Evolutionary conservation across 768 basidiomycete species (phyloP).

Genomic region (Cystobasidiopsis lactophilus): DNA sequence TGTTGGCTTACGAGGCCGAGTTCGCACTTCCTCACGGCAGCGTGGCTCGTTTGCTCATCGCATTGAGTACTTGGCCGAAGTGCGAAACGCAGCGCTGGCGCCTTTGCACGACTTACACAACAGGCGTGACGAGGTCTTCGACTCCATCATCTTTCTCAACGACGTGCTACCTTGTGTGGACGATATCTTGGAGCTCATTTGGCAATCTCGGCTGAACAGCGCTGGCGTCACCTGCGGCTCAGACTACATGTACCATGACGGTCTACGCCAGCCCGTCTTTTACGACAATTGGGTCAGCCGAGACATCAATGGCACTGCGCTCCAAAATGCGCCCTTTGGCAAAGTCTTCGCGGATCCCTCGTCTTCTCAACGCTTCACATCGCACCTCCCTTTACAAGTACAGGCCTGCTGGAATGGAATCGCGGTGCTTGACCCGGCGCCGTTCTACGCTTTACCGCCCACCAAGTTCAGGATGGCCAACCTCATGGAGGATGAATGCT

Average conservation of each 20-base stretch:
- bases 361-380: constrained; percentile 60
- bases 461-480: constrained; percentile 89
- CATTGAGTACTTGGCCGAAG: constrained; percentile 99
- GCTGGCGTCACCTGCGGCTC: constrained; percentile 95
- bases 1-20: constrained; percentile 78
- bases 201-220: constrained; percentile 77
- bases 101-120: constrained; percentile 86
- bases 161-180: constrained; percentile 95
- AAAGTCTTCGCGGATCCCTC: constrained; percentile 64
- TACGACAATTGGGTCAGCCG: constrained; percentile 74
- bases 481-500: constrained; percentile 71
- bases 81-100: constrained; percentile 88
- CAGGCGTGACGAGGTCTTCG: constrained; percentile 48
- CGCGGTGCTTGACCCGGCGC: constrained; percentile 81
- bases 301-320: constrained; percentile 92
- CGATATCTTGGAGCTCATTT: constrained; percentile 91
- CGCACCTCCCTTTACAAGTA: constrained; percentile 82
- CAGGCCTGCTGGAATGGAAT: constrained; percentile 99
- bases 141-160: constrained; percentile 97
- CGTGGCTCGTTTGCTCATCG: constrained; percentile 95
- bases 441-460: constrained; percentile 75
- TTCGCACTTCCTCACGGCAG: constrained; percentile 75
- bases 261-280: constrained; percentile 21
- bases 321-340: constrained; percentile 96
- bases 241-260: constrained; percentile 98